Percentiles rank a stretch among this genome's conserved stretches.
phyloP scores from a whole-genome alignment of 306 rosid genomes.

The Inga leiocalycina region DNA sequence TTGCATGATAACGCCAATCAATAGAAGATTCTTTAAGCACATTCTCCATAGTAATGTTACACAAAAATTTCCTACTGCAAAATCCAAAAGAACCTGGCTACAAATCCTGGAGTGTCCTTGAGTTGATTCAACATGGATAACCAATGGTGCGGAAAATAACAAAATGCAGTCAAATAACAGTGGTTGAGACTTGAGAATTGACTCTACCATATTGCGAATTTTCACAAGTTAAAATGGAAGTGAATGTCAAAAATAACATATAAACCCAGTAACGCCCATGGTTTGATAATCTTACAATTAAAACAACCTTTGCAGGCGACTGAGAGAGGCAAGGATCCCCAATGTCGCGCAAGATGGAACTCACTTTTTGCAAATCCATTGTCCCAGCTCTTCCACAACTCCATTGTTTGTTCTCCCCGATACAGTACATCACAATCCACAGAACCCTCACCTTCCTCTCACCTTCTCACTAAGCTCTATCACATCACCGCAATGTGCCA shows the following conservation, averaged over 20 bases:
- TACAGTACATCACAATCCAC: conserved; percentile 54
- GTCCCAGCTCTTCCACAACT: conserved; percentile 52
- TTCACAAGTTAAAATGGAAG: neutral
- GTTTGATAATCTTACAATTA: conserved; percentile 44
- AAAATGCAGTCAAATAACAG: neutral
- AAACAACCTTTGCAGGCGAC: conserved; percentile 60
- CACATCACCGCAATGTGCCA: conserved; percentile 1
- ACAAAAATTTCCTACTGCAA: neutral
- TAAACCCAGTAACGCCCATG: conserved; percentile 13
- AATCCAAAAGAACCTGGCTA: conserved; percentile 11
- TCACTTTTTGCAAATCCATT: conserved; percentile 49
- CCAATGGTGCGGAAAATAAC: conserved; percentile 4
- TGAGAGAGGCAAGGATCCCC: conserved; percentile 86
- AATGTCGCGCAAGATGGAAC: conserved; percentile 59
- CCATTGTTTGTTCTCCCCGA: conserved; percentile 53
- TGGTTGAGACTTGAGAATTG: neutral
- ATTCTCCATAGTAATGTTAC: conserved; percentile 12
- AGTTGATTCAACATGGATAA: neutral
- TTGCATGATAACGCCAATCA: conserved; percentile 14
- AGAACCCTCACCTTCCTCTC: conserved; percentile 21
- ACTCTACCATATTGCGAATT: neutral
- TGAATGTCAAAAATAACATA: neutral
- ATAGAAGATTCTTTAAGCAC: conserved; percentile 1
- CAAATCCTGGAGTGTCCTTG: neutral
- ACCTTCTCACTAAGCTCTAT: conserved; percentile 20